Evolutionary conservation across 805 yeast genomes (phyloP).

Genomic region (Saccharomyces paradoxus): DNA sequence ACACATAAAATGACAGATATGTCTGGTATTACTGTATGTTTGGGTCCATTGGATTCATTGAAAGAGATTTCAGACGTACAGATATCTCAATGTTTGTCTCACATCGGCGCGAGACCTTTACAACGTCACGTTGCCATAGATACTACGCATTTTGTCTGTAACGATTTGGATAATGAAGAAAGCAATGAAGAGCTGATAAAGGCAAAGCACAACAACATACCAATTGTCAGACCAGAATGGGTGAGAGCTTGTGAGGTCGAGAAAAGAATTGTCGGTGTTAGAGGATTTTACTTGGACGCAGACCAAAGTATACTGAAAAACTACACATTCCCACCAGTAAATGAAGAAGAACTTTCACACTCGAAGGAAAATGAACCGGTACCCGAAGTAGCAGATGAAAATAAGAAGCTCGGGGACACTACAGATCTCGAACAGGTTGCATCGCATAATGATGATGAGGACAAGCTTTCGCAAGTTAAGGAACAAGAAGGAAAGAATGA

Average conservation of each 20-base stretch:
- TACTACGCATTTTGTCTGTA: conserved; percentile 84
- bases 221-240: conserved; percentile 96
- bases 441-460: conserved; percentile 1
- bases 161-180: conserved; percentile 24
- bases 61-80: conserved; percentile 42
- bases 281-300: conserved; percentile 69
- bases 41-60: conserved; percentile 68
- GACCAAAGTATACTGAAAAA: conserved; percentile 37
- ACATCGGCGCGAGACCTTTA: conserved; percentile 78
- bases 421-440: neutral
- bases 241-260: conserved; percentile 86
- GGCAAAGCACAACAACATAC: conserved; percentile 81
- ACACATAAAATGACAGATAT: conserved; percentile 96
- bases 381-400: neutral
- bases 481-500: neutral
- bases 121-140: conserved; percentile 72
- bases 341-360: conserved; percentile 1
- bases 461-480: neutral
- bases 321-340: conserved; percentile 34
- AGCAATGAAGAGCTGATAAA: conserved; percentile 50
- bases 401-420: neutral
- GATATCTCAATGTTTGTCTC: conserved; percentile 49
- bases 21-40: conserved; percentile 82
- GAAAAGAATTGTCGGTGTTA: conserved; percentile 84
- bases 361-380: neutral